Evolutionary conservation across 352 stramenopile species (phyloP).

Genomic region (Pythium graminicola): DNA sequence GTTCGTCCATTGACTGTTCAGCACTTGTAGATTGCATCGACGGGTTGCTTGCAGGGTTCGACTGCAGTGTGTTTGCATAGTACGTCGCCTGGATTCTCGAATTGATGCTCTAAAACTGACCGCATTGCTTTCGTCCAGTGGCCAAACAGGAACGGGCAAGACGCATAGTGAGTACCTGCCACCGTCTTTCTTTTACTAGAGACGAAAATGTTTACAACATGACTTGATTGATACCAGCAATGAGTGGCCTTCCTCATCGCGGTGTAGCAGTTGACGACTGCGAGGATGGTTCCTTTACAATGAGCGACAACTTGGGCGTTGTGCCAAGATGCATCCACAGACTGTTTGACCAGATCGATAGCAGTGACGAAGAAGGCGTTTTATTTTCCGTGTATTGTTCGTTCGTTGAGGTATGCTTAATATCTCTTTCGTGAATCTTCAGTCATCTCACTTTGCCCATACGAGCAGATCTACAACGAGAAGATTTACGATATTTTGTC

Average conservation of each 20-base stretch:
- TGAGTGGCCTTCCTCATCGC: slow-evolving; percentile 41
- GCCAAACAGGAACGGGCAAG: slow-evolving; percentile 63
- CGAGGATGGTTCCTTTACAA: slow-evolving; percentile 14
- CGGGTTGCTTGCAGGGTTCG: slow-evolving; percentile 50
- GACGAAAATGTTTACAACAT: background rate
- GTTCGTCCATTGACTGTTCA: too few relatives aligned
- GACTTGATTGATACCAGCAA: slow-evolving; percentile 27
- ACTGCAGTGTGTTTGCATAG: slow-evolving; percentile 73
- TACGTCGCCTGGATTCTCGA: slow-evolving; percentile 18
- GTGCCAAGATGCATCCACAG: slow-evolving; percentile 50
- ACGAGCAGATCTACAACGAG: slow-evolving; percentile 66
- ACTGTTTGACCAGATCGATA: slow-evolving; percentile 43
- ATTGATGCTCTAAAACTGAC: background rate
- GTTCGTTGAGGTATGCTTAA: slow-evolving; percentile 45
- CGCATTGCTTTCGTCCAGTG: slow-evolving; percentile 21
- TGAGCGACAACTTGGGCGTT: slow-evolving; percentile 35
- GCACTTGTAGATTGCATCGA: slow-evolving; percentile 42
- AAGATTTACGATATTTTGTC: slow-evolving; percentile 71
- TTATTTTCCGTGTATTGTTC: slow-evolving; percentile 57
- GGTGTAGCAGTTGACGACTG: background rate
- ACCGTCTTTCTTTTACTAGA: background rate
- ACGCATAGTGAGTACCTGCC: slow-evolving; percentile 41
- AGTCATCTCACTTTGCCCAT: too few relatives aligned
- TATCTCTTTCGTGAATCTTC: background rate
- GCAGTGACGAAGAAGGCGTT: slow-evolving; percentile 12